Conservation (phyloP, 257 asterid species). For the Echites panduratus region DNA sequence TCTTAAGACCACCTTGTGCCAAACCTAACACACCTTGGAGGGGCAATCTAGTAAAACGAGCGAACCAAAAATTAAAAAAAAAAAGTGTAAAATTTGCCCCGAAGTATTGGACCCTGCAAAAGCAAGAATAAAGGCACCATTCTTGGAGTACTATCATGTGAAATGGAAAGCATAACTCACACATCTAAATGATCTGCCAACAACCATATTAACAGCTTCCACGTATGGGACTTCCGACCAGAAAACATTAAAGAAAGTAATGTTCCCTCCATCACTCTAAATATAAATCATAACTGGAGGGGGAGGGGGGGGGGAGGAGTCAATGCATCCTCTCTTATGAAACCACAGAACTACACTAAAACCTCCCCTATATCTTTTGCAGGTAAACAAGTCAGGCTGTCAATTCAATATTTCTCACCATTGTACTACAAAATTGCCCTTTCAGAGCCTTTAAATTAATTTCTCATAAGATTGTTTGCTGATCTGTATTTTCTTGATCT, state of each 20-base stretch:
- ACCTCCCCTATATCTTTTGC: background rate
- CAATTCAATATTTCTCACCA: background rate
- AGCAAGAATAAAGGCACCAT: too few species aligned
- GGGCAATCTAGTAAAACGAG: too few species aligned
- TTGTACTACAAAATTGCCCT: background rate
- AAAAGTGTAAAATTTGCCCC: too few species aligned
- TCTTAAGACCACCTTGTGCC: too few species aligned
- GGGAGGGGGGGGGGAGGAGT: background rate
- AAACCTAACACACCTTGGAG: too few species aligned
- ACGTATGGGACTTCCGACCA: background rate
- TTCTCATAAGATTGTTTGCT: background rate
- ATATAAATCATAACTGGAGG: too few species aligned
- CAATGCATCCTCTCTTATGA: background rate
- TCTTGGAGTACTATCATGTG: too few species aligned
- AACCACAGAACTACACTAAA: background rate
- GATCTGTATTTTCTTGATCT: background rate
- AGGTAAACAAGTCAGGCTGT: background rate
- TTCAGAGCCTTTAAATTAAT: background rate
- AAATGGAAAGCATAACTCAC: too few species aligned
- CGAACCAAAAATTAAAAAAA: too few species aligned
- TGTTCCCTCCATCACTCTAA: too few species aligned
- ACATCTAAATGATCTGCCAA: background rate
- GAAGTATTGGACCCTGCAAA: too few species aligned
- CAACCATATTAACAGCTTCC: background rate
- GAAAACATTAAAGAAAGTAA: background rate